Evolutionary conservation across 164 flowering plant species (phyloP).

Genomic region (Aristolochia contorta): DNA sequence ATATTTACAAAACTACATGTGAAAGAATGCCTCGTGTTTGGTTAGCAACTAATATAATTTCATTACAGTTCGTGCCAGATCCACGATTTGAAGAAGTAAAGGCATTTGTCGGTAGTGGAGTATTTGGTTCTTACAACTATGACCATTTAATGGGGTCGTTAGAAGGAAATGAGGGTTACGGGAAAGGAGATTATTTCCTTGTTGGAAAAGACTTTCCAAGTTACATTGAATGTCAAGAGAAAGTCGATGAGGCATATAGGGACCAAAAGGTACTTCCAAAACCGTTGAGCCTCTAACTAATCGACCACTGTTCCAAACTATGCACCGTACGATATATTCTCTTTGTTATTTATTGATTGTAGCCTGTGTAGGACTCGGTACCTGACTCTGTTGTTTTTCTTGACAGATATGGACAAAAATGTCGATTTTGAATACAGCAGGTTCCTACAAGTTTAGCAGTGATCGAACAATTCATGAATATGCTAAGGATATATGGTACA

Average conservation of each 20-base stretch:
- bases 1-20: neutral
- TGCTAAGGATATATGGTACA: constrained; percentile 77
- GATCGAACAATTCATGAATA: constrained; percentile 87
- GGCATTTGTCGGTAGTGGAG: constrained; percentile 60
- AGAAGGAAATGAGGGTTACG: constrained; percentile 90
- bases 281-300: no score
- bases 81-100: constrained; percentile 83
- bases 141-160: constrained; percentile 68
- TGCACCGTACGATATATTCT: no score
- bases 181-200: constrained; percentile 85
- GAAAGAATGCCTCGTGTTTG: neutral
- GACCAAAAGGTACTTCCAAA: constrained; percentile 60
- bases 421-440: constrained; percentile 88
- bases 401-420: constrained; percentile 70
- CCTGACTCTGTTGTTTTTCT: constrained; percentile 2
- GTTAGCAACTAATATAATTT: no score
- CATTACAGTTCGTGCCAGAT: constrained; percentile 70
- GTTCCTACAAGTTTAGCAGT: constrained; percentile 91
- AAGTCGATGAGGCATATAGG: constrained; percentile 75
- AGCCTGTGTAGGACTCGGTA: neutral
- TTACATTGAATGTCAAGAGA: constrained; percentile 85
- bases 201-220: constrained; percentile 94
- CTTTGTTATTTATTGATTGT: no score
- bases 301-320: no score
- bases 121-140: constrained; percentile 61